Conservation (phyloP, 1,284 basidiomycete species). For the Kalmanozyma brasiliensis region DNA sequence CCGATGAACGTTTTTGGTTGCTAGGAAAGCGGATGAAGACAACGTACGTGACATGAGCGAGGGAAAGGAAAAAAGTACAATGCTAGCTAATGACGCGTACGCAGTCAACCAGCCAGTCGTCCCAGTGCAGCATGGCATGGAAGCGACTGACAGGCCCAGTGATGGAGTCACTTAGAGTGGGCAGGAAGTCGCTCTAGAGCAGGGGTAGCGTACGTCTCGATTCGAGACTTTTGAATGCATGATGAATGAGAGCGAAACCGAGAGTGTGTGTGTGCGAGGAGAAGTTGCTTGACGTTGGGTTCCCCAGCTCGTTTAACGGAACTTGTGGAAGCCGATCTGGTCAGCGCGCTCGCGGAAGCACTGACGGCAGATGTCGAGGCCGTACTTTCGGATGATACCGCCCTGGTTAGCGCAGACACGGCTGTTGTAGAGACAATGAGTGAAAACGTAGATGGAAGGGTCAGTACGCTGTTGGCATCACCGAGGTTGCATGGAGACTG, state of each 20-base stretch:
- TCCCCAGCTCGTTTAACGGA: conserved; percentile 29
- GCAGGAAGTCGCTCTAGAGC: conserved; percentile 20
- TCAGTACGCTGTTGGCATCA: conserved; percentile 9
- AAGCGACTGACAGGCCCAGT: conserved; percentile 15
- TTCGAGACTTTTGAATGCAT: conserved; percentile 39
- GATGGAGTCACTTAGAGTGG: conserved; percentile 4
- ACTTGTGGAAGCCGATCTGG: conserved; percentile 67
- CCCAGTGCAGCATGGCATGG: background rate
- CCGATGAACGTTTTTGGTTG: conserved; percentile 36
- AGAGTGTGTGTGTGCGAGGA: conserved; percentile 6
- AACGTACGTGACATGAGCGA: conserved; percentile 38
- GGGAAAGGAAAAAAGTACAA: conserved; percentile 8
- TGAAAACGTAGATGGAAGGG: background rate
- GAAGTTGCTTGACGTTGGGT: conserved; percentile 7
- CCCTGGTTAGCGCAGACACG: conserved; percentile 67
- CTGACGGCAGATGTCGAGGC: conserved; percentile 68
- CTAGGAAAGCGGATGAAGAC: conserved; percentile 29
- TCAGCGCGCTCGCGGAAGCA: conserved; percentile 68
- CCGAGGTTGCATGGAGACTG: background rate
- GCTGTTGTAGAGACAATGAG: conserved; percentile 37
- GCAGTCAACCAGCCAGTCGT: conserved; percentile 26
- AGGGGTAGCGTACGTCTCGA: conserved; percentile 17
- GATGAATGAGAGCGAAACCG: conserved; percentile 2
- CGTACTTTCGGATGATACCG: conserved; percentile 68
- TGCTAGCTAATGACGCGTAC: conserved; percentile 29